Conservation (phyloP, 495 filamentous ascomycete genomes). For the Aspergillus bertholletiae region DNA sequence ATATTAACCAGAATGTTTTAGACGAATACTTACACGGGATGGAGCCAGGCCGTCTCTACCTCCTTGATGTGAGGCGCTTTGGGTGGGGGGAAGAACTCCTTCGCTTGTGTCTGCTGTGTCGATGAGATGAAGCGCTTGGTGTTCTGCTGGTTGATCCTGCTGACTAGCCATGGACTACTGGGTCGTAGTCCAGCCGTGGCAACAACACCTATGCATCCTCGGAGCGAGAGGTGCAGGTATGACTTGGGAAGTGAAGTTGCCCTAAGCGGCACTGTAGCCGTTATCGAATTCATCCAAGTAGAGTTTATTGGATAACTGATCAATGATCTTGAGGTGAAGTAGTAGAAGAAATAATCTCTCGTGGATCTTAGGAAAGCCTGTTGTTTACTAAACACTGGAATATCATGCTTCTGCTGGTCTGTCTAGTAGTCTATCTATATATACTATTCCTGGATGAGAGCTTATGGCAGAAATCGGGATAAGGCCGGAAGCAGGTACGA, state of each 20-base stretch:
- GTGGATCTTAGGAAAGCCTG: not conserved
- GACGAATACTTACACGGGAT: conserved; percentile 37
- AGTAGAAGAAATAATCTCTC: not conserved
- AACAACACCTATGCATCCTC: conserved; percentile 22
- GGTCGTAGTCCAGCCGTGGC: conserved; percentile 17
- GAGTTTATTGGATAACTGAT: not conserved
- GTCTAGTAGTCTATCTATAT: not conserved
- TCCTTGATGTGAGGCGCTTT: conserved; percentile 33
- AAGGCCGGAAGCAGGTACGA: not conserved
- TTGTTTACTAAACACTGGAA: not conserved
- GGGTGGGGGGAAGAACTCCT: conserved; percentile 39
- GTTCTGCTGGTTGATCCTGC: conserved; percentile 10
- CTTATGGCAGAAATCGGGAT: conserved; percentile 5
- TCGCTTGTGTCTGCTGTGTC: conserved; percentile 30
- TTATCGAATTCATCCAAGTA: conserved; percentile 22
- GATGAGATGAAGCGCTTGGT: conserved; percentile 37
- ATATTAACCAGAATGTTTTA: not conserved
- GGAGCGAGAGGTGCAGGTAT: conserved; percentile 23
- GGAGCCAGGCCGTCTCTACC: conserved; percentile 34
- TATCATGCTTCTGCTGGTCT: not conserved
- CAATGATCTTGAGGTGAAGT: not conserved
- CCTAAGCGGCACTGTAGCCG: conserved; percentile 31
- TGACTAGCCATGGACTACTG: conserved; percentile 14
- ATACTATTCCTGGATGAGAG: not conserved
- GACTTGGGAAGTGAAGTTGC: conserved; percentile 24